A percentile compares a stretch with the other conserved stretches of the same genome.
phyloP scores from a whole-genome alignment of 2,329 filamentous ascomycete genomes.

The Emericellopsis cladophorae region DNA sequence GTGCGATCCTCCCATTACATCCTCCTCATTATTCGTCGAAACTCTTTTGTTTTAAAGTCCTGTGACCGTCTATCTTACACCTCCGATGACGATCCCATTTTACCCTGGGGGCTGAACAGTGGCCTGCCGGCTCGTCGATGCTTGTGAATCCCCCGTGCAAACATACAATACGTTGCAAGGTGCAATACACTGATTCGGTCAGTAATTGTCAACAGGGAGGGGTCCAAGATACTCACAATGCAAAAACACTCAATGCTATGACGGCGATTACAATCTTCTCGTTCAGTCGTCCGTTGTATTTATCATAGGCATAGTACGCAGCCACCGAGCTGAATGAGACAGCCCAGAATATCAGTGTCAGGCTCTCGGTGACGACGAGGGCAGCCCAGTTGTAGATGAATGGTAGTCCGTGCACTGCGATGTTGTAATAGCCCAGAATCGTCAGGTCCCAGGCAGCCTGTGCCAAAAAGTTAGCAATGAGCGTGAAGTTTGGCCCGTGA shows the following conservation, averaged over 20 bases:
- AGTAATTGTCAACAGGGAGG: neutral
- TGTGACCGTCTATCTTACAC: no score
- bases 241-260: constrained; percentile 1
- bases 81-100: neutral
- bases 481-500: neutral
- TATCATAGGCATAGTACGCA: neutral
- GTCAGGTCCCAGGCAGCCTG: constrained; percentile 1
- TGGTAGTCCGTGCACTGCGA: constrained; percentile 1
- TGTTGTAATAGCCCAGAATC: constrained; percentile 2
- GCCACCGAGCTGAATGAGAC: constrained; percentile 1
- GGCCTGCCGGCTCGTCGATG: constrained; percentile 1
- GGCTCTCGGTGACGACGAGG: constrained; percentile 1
- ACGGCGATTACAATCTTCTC: constrained; percentile 1
- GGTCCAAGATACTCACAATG: neutral
- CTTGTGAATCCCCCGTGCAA: neutral
- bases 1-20: no score
- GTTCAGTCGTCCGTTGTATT: neutral
- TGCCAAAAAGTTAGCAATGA: neutral
- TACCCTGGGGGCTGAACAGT: constrained; percentile 1
- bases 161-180: neutral
- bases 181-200: neutral
- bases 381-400: constrained; percentile 3
- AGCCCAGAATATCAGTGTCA: neutral
- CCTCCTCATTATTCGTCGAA: no score
- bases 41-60: no score